Percentiles rank a stretch among this genome's conserved stretches.
Conservation (phyloP, 31 red algal species). For the Pterothamnion heteromorphum region DNA sequence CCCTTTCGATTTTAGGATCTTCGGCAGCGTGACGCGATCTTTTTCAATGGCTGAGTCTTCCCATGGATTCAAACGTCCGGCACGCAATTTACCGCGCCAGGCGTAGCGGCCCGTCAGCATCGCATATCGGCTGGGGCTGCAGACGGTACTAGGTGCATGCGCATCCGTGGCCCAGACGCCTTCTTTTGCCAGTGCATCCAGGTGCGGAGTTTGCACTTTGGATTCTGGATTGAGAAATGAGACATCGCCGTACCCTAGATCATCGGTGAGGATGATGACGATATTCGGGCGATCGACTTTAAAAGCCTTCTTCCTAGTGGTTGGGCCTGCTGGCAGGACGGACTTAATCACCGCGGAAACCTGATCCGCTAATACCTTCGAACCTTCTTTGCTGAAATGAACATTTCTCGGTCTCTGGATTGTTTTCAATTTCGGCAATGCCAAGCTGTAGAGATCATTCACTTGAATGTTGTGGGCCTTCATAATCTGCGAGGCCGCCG, state of each 20-base stretch:
- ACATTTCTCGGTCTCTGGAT: background rate
- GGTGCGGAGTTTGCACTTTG: background rate
- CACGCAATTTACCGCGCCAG: background rate
- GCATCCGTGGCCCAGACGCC: background rate
- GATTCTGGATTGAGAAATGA: background rate
- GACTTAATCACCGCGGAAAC: too few species aligned
- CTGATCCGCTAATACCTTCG: background rate
- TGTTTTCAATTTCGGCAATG: background rate
- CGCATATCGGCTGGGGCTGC: constrained; percentile 16
- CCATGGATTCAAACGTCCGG: background rate
- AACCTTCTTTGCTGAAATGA: background rate
- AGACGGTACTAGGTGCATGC: background rate
- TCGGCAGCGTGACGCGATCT: background rate
- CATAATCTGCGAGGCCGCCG: background rate
- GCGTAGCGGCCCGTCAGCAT: constrained; percentile 9
- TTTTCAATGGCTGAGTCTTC: background rate
- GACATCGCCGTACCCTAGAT: constrained; percentile 4
- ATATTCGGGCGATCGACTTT: background rate
- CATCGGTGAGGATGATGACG: constrained; percentile 4
- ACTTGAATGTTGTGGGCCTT: background rate
- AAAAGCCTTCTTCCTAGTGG: too few species aligned
- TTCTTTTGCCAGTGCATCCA: background rate
- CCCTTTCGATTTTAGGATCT: background rate
- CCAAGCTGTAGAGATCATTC: background rate
- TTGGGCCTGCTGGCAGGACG: too few species aligned